Conservation (phyloP, 2,329 filamentous ascomycete genomes). For the Cryoendolithus antarcticus region DNA sequence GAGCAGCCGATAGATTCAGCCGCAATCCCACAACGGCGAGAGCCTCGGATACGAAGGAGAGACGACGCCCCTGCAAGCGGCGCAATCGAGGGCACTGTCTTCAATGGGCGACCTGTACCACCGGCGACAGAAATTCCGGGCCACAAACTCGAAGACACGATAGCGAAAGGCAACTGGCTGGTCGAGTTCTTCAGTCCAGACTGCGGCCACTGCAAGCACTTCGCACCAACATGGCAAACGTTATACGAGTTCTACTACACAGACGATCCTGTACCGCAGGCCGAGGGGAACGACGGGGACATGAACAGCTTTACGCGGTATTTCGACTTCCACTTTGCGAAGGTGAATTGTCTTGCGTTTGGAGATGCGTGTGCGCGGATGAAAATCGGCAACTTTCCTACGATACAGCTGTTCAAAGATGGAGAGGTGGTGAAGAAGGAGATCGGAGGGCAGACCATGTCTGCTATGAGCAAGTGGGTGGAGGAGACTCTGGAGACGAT, state of each 20-base stretch:
- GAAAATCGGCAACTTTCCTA: conserved; percentile 59
- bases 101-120: conserved; percentile 56
- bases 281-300: conserved; percentile 37
- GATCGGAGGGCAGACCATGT: conserved; percentile 55
- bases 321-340: conserved; percentile 82
- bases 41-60: conserved; percentile 3
- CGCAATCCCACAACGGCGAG: conserved; percentile 1
- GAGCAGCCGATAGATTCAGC: conserved; percentile 7
- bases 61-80: conserved; percentile 8
- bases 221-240: conserved; percentile 80
- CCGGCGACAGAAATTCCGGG: conserved; percentile 50
- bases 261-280: conserved; percentile 53
- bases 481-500: conserved; percentile 66
- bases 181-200: conserved; percentile 41
- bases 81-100: conserved; percentile 35
- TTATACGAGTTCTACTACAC: conserved; percentile 93
- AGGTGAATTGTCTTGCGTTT: conserved; percentile 73
- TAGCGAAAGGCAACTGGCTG: conserved; percentile 55
- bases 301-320: conserved; percentile 62
- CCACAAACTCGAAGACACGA: conserved; percentile 44
- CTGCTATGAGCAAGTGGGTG: conserved; percentile 54
- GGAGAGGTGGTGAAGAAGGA: conserved; percentile 54
- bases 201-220: conserved; percentile 60
- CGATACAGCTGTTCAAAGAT: conserved; percentile 67
- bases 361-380: conserved; percentile 64